These are phyloP conservation scores for Karstenula rhodostoma DNA, from an alignment of 2,329 filamentous ascomycete genomes.

Conservation along the genomic window DNA sequence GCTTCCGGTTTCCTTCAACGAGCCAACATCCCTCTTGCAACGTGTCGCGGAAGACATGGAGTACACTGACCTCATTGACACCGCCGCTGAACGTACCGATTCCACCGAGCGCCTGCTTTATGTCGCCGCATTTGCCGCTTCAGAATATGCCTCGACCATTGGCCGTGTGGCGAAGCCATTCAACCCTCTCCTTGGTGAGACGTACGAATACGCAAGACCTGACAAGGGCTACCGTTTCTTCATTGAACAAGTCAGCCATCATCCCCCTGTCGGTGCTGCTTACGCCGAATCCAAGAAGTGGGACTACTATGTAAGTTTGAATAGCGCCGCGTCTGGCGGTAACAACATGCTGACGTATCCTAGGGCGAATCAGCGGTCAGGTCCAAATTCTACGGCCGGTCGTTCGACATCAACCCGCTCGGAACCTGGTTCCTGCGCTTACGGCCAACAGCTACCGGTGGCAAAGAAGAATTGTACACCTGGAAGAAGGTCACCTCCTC, in stretches of 20 bases:
- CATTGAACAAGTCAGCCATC: constrained; percentile 97
- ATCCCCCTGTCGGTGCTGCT: constrained; percentile 91
- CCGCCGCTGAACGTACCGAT: constrained; percentile 83
- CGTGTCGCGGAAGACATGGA: constrained; percentile 98
- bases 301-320: constrained; percentile 79
- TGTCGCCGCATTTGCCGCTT: constrained; percentile 93
- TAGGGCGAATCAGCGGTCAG: constrained; percentile 91
- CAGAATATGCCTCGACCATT: constrained; percentile 96
- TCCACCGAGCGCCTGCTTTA: constrained; percentile 93
- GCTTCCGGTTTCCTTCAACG: constrained; percentile 96
- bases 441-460: constrained; percentile 72
- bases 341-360: constrained; percentile 24
- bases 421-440: constrained; percentile 96
- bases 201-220: constrained; percentile 93
- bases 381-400: constrained; percentile 97
- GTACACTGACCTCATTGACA: constrained; percentile 90
- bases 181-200: constrained; percentile 95
- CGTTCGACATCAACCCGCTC: constrained; percentile 94
- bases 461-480: constrained; percentile 84
- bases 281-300: constrained; percentile 92
- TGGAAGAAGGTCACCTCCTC: constrained; percentile 99
- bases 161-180: constrained; percentile 97
- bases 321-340: not conserved
- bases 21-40: constrained; percentile 93
- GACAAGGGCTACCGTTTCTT: constrained; percentile 99